Conservation (phyloP, 2,329 filamentous ascomycete species). For the Botrytis deweyae region DNA sequence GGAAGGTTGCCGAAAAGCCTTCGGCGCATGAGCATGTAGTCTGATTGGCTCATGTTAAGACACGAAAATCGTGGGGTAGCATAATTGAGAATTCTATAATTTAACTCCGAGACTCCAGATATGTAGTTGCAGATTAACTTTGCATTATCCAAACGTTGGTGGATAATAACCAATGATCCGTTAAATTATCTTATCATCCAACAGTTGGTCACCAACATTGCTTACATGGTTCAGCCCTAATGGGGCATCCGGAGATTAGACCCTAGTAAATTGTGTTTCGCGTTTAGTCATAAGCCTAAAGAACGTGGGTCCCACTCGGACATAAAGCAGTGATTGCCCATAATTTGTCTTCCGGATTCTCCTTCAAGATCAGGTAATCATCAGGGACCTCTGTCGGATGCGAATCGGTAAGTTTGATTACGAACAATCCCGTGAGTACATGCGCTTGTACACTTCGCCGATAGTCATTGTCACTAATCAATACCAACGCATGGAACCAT, state of each 20-base stretch:
- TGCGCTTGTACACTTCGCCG: not conserved
- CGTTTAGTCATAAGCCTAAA: not conserved
- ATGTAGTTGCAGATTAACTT: not conserved
- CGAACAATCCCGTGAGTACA: not conserved
- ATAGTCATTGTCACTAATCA: not conserved
- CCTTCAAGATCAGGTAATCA: not conserved
- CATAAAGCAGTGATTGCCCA: not conserved
- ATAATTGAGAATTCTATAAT: not conserved
- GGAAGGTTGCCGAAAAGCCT: not conserved
- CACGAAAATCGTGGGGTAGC: not conserved
- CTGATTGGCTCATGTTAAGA: not conserved
- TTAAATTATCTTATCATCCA: not conserved
- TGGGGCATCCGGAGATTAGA: slow-evolving; percentile 12
- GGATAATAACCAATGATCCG: not conserved
- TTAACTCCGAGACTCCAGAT: not conserved
- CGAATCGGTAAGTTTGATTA: not conserved
- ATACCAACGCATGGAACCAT: not conserved
- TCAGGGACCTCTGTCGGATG: not conserved
- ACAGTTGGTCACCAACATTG: slow-evolving; percentile 3
- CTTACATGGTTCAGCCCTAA: not conserved
- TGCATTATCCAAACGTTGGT: not conserved
- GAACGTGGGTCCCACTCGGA: not conserved
- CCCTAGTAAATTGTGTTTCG: slow-evolving; percentile 8
- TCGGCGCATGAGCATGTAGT: not conserved
- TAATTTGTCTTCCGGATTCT: not conserved